Base-by-base conservation (phyloP, 1,284 basidiomycete species). In the Mycena citricolor region DNA sequence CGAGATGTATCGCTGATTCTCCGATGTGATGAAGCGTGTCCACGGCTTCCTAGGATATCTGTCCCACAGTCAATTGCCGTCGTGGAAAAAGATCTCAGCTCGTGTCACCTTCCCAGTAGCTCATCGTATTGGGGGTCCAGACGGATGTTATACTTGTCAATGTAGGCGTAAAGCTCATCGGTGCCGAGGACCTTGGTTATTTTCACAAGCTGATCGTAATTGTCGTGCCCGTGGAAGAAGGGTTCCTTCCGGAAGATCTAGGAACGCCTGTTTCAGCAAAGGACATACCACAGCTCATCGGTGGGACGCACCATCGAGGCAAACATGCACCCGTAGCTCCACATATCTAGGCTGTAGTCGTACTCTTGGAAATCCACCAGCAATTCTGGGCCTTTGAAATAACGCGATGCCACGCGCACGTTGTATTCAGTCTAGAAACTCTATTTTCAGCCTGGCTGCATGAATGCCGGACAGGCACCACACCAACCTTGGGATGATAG, bases 221-320 rank as follows among this genome's bases (percentile, higher is more conserved):
- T 99, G 69, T 98, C 94, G 64, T 97, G 94, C 11, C 95, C 95
- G 62, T 99, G 95, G 81, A 99, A 99, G 74, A 99, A 97, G 11
- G 95, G 95, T 63, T 99, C 95, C 69, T 98, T 98, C 56, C 95
- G 83, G 81, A 99, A 98, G 62, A 99, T 99, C 92, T 95, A 57
- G 39, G 41, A 28, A 37, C 32, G 94, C 95, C 62, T 21, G 35
- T 33, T 30, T 35, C 37, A 37, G 39, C 42, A 23, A 52, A 44
- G 25, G 35, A 35, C 32, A 11, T 20, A 30, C 39, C 42, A 42
- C 31, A 19, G 42, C 16, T 37, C 17, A 32, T 32, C 11, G 28
- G 25, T 19, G 43, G 39, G 23, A 46, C 44, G 25, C 31, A 93
- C 92, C 93, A 98, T 97, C n/a, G 89, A 92, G 11, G 93, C 93